These are phyloP conservation scores for Saccharomycopsis sp. DNA, from an alignment of 805 yeast species.

Conservation along the genomic window DNA sequence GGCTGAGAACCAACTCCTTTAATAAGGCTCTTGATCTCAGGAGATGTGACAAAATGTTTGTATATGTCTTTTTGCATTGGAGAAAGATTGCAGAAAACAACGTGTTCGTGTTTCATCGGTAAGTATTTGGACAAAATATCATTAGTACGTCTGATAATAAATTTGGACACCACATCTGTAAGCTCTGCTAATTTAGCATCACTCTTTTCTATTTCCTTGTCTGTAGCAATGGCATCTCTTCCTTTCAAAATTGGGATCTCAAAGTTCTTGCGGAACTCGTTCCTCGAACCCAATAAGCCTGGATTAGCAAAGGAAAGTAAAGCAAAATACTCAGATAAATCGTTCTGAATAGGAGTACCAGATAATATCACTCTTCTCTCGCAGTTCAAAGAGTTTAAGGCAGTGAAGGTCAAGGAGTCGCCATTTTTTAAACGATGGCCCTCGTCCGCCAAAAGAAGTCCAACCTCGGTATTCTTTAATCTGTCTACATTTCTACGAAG, in stretches of 20 bases:
- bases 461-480: slow-evolving; percentile 71
- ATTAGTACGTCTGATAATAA: slow-evolving; percentile 91
- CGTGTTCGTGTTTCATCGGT: slow-evolving; percentile 95
- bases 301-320: slow-evolving; percentile 90
- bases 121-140: slow-evolving; percentile 89
- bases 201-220: slow-evolving; percentile 64
- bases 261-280: slow-evolving; percentile 77
- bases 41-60: slow-evolving; percentile 67
- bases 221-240: slow-evolving; percentile 85
- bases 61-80: slow-evolving; percentile 72
- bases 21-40: slow-evolving; percentile 63
- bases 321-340: slow-evolving; percentile 88
- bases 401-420: slow-evolving; percentile 85
- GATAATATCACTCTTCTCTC: slow-evolving; percentile 85
- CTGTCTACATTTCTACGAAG: slow-evolving; percentile 77
- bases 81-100: slow-evolving; percentile 80
- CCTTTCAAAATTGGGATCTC: slow-evolving; percentile 77
- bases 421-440: slow-evolving; percentile 84
- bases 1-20: slow-evolving; percentile 74
- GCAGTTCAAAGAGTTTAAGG: slow-evolving; percentile 77
- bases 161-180: slow-evolving; percentile 72
- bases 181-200: slow-evolving; percentile 63
- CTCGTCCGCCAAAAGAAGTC: slow-evolving; percentile 79
- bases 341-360: slow-evolving; percentile 97
- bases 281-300: slow-evolving; percentile 78